Evolutionary conservation across 2,329 filamentous ascomycete species (phyloP).

Genomic region (Akanthomyces uredinophilus): DNA sequence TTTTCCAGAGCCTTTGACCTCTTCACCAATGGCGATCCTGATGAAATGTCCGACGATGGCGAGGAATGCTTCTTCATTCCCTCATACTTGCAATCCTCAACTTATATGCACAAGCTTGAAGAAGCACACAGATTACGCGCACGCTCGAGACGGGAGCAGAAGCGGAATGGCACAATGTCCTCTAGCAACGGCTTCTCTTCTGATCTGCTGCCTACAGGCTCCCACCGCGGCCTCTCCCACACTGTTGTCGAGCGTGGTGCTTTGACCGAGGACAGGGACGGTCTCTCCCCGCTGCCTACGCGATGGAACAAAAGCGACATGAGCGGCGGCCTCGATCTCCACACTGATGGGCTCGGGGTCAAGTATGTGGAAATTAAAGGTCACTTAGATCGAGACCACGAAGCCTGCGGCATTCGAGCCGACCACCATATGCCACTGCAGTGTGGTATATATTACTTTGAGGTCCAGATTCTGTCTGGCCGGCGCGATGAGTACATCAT

Average conservation of each 20-base stretch:
- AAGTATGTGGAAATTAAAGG: conserved; percentile 48
- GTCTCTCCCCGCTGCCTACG: conserved; percentile 65
- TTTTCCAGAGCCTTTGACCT: conserved; percentile 51
- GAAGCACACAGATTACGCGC: conserved; percentile 61
- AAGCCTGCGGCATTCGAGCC: conserved; percentile 76
- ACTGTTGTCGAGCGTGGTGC: conserved; percentile 77
- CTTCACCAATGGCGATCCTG: conserved; percentile 34
- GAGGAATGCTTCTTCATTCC: conserved; percentile 66
- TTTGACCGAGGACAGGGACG: conserved; percentile 52
- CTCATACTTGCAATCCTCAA: conserved; percentile 73
- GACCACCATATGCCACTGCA: conserved; percentile 83
- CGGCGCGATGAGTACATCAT: conserved; percentile 52
- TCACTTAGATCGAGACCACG: conserved; percentile 54
- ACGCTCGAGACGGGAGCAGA: conserved; percentile 44
- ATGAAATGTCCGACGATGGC: conserved; percentile 21
- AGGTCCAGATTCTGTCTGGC: conserved; percentile 52
- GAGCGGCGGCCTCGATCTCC: conserved; percentile 65
- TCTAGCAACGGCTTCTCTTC: conserved; percentile 46
- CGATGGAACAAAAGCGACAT: conserved; percentile 80
- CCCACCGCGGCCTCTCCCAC: conserved; percentile 73
- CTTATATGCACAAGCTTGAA: conserved; percentile 71
- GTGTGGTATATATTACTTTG: conserved; percentile 93
- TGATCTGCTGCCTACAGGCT: conserved; percentile 35
- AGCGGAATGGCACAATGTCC: conserved; percentile 27
- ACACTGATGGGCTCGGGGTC: conserved; percentile 68